These are phyloP conservation scores for Candida bentonensis DNA, from an alignment of 805 yeast genomes.

Conservation along the genomic window DNA sequence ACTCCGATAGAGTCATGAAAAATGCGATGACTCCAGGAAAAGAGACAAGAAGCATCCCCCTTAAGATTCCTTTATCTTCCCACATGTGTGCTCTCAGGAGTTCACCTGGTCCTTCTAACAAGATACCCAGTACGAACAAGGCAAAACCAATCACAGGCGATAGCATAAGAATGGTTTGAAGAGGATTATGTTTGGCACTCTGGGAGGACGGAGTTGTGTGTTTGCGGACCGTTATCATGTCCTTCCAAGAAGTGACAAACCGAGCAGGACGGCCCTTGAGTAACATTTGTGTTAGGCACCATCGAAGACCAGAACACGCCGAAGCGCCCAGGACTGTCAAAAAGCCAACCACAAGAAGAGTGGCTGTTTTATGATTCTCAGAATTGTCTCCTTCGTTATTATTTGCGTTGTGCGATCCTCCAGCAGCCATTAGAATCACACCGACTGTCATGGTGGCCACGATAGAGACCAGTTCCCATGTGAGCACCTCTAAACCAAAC, in stretches of 20 bases:
- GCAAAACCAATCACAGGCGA: slow-evolving; percentile 71
- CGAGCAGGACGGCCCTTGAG: slow-evolving; percentile 45
- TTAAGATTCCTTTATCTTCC: slow-evolving; percentile 40
- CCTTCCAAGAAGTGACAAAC: slow-evolving; percentile 4
- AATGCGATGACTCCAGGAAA: slow-evolving; percentile 84
- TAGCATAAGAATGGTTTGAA: slow-evolving; percentile 67
- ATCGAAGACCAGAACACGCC: slow-evolving; percentile 74
- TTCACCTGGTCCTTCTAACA: slow-evolving; percentile 51
- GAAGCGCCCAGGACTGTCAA: slow-evolving; percentile 64
- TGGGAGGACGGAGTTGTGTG: slow-evolving; percentile 3
- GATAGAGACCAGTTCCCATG: slow-evolving; percentile 51
- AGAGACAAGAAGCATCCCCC: slow-evolving; percentile 44
- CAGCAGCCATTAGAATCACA: slow-evolving; percentile 72
- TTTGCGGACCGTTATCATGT: neutral
- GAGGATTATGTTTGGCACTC: slow-evolving; percentile 36
- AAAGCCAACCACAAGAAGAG: slow-evolving; percentile 41
- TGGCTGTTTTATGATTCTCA: slow-evolving; percentile 12
- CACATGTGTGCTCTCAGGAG: slow-evolving; percentile 48
- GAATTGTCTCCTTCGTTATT: slow-evolving; percentile 10
- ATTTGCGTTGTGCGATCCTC: slow-evolving; percentile 9
- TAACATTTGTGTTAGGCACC: slow-evolving; percentile 87
- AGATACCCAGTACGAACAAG: slow-evolving; percentile 46
- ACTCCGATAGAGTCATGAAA: slow-evolving; percentile 73
- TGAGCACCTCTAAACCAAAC: slow-evolving; percentile 63
- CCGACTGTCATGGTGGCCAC: slow-evolving; percentile 72